These are phyloP conservation scores for Euphorbia celastroides DNA, from an alignment of 441 rosid genomes.

Conservation along the genomic window DNA sequence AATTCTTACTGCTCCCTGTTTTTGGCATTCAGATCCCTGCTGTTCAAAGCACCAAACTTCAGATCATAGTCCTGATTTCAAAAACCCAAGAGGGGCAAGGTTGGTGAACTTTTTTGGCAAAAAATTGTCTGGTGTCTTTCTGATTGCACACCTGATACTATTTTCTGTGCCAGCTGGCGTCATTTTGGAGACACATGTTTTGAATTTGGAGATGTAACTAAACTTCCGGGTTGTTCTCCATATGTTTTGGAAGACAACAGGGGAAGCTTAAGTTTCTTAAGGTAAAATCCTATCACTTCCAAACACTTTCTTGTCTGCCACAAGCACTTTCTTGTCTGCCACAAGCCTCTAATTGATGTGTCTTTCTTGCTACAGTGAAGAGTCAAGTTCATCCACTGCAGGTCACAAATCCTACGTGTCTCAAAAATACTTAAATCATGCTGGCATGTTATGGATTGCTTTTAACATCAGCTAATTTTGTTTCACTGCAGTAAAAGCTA, in stretches of 20 bases:
- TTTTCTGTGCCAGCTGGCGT: conserved; percentile 28
- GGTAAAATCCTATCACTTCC: conserved; percentile 40
- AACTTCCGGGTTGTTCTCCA: conserved; percentile 35
- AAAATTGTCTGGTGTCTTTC: not conserved
- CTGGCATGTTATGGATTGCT: not conserved
- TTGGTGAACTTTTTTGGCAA: conserved; percentile 25
- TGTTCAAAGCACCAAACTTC: conserved; percentile 28
- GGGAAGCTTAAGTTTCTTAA: conserved; percentile 45
- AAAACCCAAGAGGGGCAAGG: conserved; percentile 28
- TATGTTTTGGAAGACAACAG: conserved; percentile 35
- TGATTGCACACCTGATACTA: not conserved
- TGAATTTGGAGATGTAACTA: conserved; percentile 26
- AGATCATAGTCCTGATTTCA: conserved; percentile 28
- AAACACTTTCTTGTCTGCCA: conserved; percentile 5
- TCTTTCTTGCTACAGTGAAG: conserved; percentile 51
- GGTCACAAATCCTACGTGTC: conserved; percentile 42
- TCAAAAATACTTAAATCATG: not conserved
- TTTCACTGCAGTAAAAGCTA: conserved; percentile 37
- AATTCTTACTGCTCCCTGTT: conserved; percentile 13
- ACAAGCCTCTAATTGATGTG: conserved; percentile 20
- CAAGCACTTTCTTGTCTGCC: conserved; percentile 19
- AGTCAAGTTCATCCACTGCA: conserved; percentile 79
- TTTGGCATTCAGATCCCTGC: conserved; percentile 37
- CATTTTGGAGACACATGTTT: conserved; percentile 12
- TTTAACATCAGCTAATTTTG: conserved; percentile 7